Percentiles rank a stretch among this genome's conserved stretches.
Conservation (phyloP, 225 moss, liverwort and hornwort genomes). For the Antitrichia curtipendula region DNA sequence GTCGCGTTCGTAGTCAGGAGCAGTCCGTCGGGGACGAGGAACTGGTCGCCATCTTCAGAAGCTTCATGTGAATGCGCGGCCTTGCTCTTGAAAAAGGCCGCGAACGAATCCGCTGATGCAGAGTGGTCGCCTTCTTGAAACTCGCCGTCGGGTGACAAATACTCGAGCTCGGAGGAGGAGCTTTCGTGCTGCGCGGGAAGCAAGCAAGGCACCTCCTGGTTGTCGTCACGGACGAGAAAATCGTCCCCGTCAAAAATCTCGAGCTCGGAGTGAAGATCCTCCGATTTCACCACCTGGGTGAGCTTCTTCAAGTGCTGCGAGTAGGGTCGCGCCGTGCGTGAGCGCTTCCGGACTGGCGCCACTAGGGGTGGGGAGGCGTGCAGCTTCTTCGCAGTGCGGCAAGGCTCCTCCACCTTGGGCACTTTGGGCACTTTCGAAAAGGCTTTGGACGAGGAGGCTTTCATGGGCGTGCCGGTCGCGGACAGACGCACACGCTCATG, state of each 20-base stretch:
- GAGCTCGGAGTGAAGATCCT: conserved; percentile 1
- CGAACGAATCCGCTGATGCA: conserved; percentile 29
- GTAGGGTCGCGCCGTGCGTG: conserved; percentile 22
- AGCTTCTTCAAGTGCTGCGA: conserved; percentile 30
- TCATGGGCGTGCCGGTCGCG: conserved; percentile 37
- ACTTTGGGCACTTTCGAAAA: neutral
- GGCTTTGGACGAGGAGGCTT: neutral
- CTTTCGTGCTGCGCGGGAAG: neutral
- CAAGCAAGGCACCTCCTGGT: conserved; percentile 36
- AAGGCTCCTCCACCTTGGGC: neutral
- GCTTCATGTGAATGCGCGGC: conserved; percentile 17
- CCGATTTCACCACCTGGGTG: conserved; percentile 17
- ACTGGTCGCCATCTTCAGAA: conserved; percentile 15
- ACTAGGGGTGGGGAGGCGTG: conserved; percentile 1
- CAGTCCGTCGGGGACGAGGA: conserved; percentile 18
- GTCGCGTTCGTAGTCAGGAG: neutral
- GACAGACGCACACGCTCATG: conserved; percentile 74
- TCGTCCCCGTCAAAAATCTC: conserved; percentile 20
- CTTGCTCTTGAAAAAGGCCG: conserved; percentile 33
- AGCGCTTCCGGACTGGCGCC: conserved; percentile 22
- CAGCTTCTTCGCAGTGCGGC: neutral
- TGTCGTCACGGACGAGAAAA: conserved; percentile 2
- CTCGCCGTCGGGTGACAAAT: conserved; percentile 1
- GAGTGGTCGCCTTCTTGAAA: conserved; percentile 21
- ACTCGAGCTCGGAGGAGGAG: neutral